These are phyloP conservation scores for Rhynchosporium graminicola DNA, from an alignment of 2,329 filamentous ascomycete species.

Conservation along the genomic window DNA sequence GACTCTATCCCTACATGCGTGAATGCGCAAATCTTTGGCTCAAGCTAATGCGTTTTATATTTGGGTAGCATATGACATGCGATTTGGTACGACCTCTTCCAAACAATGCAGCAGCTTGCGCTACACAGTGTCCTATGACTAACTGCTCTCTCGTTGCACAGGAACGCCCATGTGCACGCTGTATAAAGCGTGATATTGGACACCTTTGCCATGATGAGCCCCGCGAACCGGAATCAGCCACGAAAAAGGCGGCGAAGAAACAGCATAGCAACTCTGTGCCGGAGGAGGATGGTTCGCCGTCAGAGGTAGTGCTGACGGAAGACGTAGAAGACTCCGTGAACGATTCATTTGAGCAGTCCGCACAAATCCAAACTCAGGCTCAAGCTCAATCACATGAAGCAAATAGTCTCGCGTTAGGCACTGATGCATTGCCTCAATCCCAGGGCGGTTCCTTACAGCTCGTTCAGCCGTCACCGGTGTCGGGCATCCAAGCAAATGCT, in stretches of 20 bases:
- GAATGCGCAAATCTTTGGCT: slow-evolving; percentile 40
- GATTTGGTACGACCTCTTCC: slow-evolving; percentile 68
- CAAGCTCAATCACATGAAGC: slow-evolving; percentile 49
- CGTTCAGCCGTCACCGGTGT: slow-evolving; percentile 69
- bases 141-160: slow-evolving; percentile 45
- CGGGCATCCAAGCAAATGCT: slow-evolving; percentile 64
- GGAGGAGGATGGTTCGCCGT: slow-evolving; percentile 60
- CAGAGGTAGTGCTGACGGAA: slow-evolving; percentile 53
- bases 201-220: slow-evolving; percentile 98
- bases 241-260: slow-evolving; percentile 75
- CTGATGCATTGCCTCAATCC: slow-evolving; percentile 40
- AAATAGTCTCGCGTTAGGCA: slow-evolving; percentile 44
- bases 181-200: slow-evolving; percentile 97
- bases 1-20: slow-evolving; percentile 35
- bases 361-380: slow-evolving; percentile 31
- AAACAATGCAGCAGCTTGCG: slow-evolving; percentile 38
- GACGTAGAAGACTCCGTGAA: slow-evolving; percentile 48
- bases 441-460: slow-evolving; percentile 62
- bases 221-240: slow-evolving; percentile 68
- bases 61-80: slow-evolving; percentile 81
- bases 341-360: slow-evolving; percentile 55
- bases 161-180: slow-evolving; percentile 95
- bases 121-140: slow-evolving; percentile 39
- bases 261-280: slow-evolving; percentile 55
- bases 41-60: slow-evolving; percentile 41